Evolutionary conservation across 768 basidiomycete genomes (phyloP), one percentile per base, ranked within the genome.

Genomic region (Cystobasidium tubakii): DNA sequence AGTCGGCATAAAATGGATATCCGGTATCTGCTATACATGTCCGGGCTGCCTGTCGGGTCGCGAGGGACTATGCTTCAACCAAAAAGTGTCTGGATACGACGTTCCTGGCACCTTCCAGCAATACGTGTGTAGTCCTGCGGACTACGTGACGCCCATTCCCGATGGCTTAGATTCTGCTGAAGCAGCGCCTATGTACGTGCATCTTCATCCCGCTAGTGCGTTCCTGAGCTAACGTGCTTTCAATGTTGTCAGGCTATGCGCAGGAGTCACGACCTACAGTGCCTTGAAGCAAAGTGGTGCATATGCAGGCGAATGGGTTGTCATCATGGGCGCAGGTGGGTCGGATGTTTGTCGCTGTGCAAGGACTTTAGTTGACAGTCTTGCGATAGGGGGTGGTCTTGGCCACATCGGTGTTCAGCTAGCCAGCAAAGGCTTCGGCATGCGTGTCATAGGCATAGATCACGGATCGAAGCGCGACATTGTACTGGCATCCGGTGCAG

Each of bases 371-470:
- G 25, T 29, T 53, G 6, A 29, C n/a, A 17, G 44, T 23, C 21
- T 62, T 42, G 7, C 39, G 54, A 25, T 57, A 65, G 63, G 63
- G 4, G 57, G 57, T 60, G 57, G 69, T 39, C 73, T 74, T 19
- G 73, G 75, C 1, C 76, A 75, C 62, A 85, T 94, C 34, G 89
- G 90, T 29, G 81, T 91, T 34, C 91, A 93, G 80, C 92, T 92
- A 77, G 92, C 92, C 19, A 84, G 83, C 50, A 29, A 36, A 57
- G 85, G 86, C 25, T 87, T 89, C 83, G 90, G 90, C 50, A 85
- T 89, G 60, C 87, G 88, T 29, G 90, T 92, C 9, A 86, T 92
- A 73, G 91, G 89, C 1, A 84, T 92, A 77, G 91, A 93, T 36
- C 78, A 87, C 86, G 1, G 89, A 90, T 21, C 86, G 77, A 84